Evolutionary conservation across 371 early-diverging fungal species (phyloP).

Genomic region (Zopfochytrium polystomum): DNA sequence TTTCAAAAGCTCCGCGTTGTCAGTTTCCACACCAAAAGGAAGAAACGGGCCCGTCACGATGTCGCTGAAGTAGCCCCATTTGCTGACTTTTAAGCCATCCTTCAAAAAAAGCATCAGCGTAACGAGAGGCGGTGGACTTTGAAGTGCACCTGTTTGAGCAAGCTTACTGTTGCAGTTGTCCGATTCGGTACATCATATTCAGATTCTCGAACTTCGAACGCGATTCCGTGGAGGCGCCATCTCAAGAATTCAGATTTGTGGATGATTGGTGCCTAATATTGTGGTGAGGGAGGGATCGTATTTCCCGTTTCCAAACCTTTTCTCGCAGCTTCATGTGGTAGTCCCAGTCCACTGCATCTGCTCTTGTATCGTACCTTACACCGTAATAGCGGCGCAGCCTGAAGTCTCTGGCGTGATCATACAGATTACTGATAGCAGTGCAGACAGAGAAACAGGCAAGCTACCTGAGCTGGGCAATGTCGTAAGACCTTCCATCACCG

Average conservation of each 20-base stretch:
- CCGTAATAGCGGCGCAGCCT: slow-evolving; percentile 36
- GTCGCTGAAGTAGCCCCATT: slow-evolving; percentile 55
- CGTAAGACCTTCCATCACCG: slow-evolving; percentile 27
- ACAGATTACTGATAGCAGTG: too few relatives aligned
- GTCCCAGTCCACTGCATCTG: slow-evolving; percentile 56
- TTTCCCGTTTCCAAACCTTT: slow-evolving; percentile 17
- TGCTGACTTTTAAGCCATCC: slow-evolving; percentile 33
- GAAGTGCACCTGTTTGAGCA: slow-evolving; percentile 40
- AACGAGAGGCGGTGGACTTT: too few relatives aligned
- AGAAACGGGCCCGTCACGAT: slow-evolving; percentile 48
- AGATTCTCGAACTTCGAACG: slow-evolving; percentile 42
- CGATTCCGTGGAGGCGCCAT: slow-evolving; percentile 43
- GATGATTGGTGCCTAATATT: slow-evolving; percentile 24
- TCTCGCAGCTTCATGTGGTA: slow-evolving; percentile 50
- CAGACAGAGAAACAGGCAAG: too few relatives aligned
- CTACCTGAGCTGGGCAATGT: slow-evolving; percentile 41
- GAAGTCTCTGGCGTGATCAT: too few relatives aligned
- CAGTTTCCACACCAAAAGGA: slow-evolving; percentile 43
- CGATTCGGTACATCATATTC: slow-evolving; percentile 36
- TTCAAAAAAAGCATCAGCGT: too few relatives aligned
- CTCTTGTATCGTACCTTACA: slow-evolving; percentile 44
- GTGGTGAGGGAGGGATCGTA: background rate
- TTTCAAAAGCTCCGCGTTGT: slow-evolving; percentile 42
- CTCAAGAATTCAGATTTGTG: slow-evolving; percentile 37
- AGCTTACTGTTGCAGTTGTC: slow-evolving; percentile 43